Base-by-base conservation (phyloP, 352 stramenopile species). In the Phytophthora tentaculata region DNA sequence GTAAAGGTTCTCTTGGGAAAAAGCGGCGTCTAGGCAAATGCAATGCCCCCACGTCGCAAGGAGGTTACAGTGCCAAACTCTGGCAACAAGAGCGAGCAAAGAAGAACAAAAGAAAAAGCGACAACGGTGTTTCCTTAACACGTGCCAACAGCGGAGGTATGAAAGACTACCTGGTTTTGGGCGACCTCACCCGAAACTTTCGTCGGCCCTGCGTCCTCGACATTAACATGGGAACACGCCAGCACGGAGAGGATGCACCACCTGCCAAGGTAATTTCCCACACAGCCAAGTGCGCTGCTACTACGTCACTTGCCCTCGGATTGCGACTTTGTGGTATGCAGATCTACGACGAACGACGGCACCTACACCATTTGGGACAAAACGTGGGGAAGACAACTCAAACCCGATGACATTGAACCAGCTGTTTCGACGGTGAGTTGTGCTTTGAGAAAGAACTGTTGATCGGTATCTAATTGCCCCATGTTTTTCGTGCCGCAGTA, bases 261-360 rank as follows among this genome's bases (percentile, higher is more conserved):
- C 80, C 79, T 0, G 84, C 81, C 20, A 94, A 94, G 60, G 83
- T 69, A n/a, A 73, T 71, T 53, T 89, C 83, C 43, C 86, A 94
- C 63, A 88, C 69, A 13, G 79, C 76, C 29, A 94, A 94, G 65
- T 94, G 86, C 54, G 76, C 79, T n/a, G 76, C 77, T 14, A 94
- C 86, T 23, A 94, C 86, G 17, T 94, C 86, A 16, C 72, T 86
- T 14, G 61, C 71, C 22, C 75, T 94, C 3, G 86, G 86, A 13
- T 62, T 94, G 17, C 83, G 86, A 35, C 72, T 94, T 49, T 94
- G 86, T 58, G 86, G 86, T 20, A 94, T 94, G 86, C 86, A 94
- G 69, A 83, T 92, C 53, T 94, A 89, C 71, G 79, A 89, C 58
- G 49, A 78, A 68, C 13, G 76, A 91, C 50, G 62, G 81, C 22